Conservation (phyloP, 768 basidiomycete genomes). For the Macrolepiota fuliginosa region DNA sequence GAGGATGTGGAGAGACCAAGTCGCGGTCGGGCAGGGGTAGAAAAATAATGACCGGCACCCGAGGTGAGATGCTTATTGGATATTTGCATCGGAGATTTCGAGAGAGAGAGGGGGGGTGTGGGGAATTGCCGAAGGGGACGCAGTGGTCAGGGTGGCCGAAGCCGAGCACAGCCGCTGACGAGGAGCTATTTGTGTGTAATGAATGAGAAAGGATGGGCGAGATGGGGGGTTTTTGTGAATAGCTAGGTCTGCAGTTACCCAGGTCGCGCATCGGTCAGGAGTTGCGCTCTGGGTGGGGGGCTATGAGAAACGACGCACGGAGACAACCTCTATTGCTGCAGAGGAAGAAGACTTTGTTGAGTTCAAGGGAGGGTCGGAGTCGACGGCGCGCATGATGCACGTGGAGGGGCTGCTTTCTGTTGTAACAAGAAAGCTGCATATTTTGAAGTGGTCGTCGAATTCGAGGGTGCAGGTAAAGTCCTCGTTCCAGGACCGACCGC, state of each 20-base stretch:
- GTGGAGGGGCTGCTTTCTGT: constrained; percentile 39
- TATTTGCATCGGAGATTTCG: not conserved
- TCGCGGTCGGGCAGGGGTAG: not conserved
- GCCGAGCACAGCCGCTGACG: constrained; percentile 14
- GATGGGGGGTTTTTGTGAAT: not conserved
- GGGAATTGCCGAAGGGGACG: constrained; percentile 4
- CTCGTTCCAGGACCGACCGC: constrained; percentile 41
- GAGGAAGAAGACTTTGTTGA: not conserved
- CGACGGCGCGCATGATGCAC: constrained; percentile 46
- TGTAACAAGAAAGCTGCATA: constrained; percentile 35
- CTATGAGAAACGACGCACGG: not conserved
- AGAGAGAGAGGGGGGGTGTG: not conserved
- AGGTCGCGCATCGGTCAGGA: constrained; percentile 1
- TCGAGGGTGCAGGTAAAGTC: constrained; percentile 44
- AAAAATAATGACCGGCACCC: not conserved
- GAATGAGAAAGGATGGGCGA: constrained; percentile 1
- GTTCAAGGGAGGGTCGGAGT: constrained; percentile 16
- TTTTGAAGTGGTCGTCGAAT: constrained; percentile 42
- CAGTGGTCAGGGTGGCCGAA: constrained; percentile 5
- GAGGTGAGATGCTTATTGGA: not conserved
- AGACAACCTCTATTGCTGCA: not conserved
- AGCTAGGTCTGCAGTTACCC: not conserved
- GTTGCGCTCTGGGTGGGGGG: not conserved
- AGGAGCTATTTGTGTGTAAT: not conserved
- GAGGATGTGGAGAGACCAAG: not conserved